Conservation (phyloP, 139 green algal species). For the Volvox reticuliferus region DNA sequence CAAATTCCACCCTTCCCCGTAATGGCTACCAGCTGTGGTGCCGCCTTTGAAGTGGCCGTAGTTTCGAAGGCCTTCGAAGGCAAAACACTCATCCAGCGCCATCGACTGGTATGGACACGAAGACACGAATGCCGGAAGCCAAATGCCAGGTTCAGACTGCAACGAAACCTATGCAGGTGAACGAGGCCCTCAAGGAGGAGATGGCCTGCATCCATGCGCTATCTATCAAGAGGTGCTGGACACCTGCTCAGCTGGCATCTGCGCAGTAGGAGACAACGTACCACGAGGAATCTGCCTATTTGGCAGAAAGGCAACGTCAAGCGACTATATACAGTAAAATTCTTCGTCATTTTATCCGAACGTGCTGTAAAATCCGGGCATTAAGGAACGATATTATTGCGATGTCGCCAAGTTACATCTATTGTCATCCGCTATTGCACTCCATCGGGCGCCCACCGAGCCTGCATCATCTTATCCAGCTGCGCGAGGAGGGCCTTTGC, state of each 20-base stretch:
- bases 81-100: conserved; percentile 76
- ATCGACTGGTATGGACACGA: conserved; percentile 71
- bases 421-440: not conserved
- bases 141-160: no score
- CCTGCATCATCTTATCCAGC: conserved; percentile 3
- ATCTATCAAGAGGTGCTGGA: conserved; percentile 75
- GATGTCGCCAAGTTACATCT: no score
- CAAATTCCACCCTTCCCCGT: not conserved
- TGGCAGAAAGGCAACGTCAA: no score
- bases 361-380: no score
- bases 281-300: no score
- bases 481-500: not conserved
- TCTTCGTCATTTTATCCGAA: no score
- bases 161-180: conserved; percentile 57
- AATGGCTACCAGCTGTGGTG: conserved; percentile 67
- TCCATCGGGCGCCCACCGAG: not conserved
- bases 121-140: no score
- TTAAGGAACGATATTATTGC: no score
- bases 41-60: conserved; percentile 81
- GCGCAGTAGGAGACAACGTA: not conserved
- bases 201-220: conserved; percentile 84
- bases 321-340: no score
- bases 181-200: conserved; percentile 74
- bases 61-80: conserved; percentile 80
- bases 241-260: conserved; percentile 26